These are phyloP conservation scores for Phytophthora pinifolia DNA, from an alignment of 352 stramenopile genomes.

Conservation along the genomic window DNA sequence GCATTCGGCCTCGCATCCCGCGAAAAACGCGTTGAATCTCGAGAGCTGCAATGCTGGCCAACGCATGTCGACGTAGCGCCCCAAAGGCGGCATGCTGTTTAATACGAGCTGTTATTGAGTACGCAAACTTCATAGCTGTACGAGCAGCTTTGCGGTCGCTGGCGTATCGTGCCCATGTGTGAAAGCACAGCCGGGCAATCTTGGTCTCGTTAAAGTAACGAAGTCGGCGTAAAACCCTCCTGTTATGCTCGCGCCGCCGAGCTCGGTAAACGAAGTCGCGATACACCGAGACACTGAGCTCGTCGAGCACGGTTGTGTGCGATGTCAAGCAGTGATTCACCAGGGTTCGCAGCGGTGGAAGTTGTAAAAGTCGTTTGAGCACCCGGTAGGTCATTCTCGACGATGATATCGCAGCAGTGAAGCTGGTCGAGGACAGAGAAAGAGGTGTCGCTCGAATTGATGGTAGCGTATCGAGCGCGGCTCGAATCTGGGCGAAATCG, in stretches of 20 bases:
- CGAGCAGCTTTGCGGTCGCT: conserved; percentile 41
- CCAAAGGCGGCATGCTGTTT: conserved; percentile 41
- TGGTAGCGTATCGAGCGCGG: conserved; percentile 44
- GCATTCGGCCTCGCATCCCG: conserved; percentile 40
- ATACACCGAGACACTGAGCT: conserved; percentile 55
- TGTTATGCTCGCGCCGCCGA: conserved; percentile 51
- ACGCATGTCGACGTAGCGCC: conserved; percentile 38
- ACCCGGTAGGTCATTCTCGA: conserved; percentile 45
- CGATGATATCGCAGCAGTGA: conserved; percentile 21
- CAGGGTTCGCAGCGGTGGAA: conserved; percentile 45
- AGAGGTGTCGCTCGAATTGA: conserved; percentile 20
- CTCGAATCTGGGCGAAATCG: conserved; percentile 36
- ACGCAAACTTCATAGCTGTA: conserved; percentile 29
- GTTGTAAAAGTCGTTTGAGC: conserved; percentile 45
- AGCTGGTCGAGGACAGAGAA: conserved; percentile 20
- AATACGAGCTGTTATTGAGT: conserved; percentile 33
- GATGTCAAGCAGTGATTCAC: conserved; percentile 36
- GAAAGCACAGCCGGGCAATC: conserved; percentile 38
- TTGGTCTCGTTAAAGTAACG: conserved; percentile 54
- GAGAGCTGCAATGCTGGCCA: conserved; percentile 52
- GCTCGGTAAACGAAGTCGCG: conserved; percentile 45
- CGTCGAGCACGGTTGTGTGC: conserved; percentile 56
- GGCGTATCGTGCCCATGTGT: conserved; percentile 35
- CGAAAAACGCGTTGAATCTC: conserved; percentile 69
- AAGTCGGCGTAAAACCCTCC: conserved; percentile 50